phyloP scores from a whole-genome alignment of 257 asterid species.

The Parsonsia alboflavescens region DNA sequence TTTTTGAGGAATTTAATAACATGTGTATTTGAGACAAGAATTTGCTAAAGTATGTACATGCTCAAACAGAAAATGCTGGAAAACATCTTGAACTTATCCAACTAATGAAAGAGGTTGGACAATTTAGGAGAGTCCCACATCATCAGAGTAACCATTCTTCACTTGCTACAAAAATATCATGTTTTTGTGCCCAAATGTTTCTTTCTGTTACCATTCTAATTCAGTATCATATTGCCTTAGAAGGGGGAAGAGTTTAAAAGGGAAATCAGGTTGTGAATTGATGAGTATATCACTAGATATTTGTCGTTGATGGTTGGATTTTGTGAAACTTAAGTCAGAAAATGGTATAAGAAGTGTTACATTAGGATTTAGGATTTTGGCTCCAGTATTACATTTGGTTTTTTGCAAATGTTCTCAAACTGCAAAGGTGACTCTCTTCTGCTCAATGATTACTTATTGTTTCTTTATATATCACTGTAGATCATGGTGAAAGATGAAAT shows the following conservation, averaged over 20 bases:
- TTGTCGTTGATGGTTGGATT: background rate
- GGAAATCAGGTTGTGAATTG: background rate
- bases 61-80: background rate
- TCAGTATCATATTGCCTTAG: background rate
- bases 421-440: background rate
- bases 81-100: background rate
- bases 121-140: background rate
- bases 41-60: background rate
- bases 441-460: background rate
- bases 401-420: background rate
- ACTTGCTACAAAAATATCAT: background rate
- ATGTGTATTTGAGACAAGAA: background rate
- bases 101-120: background rate
- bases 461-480: background rate
- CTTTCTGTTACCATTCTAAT: background rate
- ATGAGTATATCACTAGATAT: background rate
- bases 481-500: background rate
- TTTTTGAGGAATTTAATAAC: background rate
- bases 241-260: background rate
- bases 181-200: background rate
- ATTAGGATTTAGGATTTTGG: background rate
- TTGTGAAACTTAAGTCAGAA: background rate
- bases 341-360: background rate
- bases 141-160: background rate
- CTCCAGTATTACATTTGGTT: background rate